phyloP scores from a whole-genome alignment of 129 eudicot species.

The Dittrichia graveolens region DNA sequence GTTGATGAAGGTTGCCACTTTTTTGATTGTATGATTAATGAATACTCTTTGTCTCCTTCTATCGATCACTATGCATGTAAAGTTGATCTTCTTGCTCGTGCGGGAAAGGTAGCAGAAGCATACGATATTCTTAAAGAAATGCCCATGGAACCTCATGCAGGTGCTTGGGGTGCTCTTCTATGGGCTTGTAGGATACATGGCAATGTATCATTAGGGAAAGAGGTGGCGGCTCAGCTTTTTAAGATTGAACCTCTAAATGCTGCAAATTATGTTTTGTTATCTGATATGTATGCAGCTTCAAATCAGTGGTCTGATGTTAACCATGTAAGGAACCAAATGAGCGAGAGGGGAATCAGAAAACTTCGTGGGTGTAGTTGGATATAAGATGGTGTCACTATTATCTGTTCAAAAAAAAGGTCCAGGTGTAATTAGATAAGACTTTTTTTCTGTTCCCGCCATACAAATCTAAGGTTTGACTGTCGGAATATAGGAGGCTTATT shows the following conservation, averaged over 20 bases:
- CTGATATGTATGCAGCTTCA: conserved; percentile 70
- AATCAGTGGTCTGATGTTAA: conserved; percentile 69
- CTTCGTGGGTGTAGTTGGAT: conserved; percentile 59
- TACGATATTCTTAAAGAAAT: conserved; percentile 49
- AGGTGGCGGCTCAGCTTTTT: conserved; percentile 53
- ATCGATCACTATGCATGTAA: conserved; percentile 70
- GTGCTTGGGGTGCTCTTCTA: conserved; percentile 87
- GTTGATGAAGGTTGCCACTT: conserved; percentile 59
- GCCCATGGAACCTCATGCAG: conserved; percentile 53
- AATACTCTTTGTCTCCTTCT: conserved; percentile 47
- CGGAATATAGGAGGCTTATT: no score
- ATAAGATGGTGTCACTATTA: background rate
- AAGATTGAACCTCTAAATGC: conserved; percentile 62
- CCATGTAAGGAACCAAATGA: conserved; percentile 55
- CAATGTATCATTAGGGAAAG: conserved; percentile 55
- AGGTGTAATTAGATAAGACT: no score
- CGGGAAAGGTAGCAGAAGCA: conserved; percentile 60
- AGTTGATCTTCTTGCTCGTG: conserved; percentile 66
- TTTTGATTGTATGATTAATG: conserved; percentile 44
- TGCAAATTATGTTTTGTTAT: conserved; percentile 67
- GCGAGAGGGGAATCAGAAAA: conserved; percentile 55
- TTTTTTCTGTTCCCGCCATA: no score
- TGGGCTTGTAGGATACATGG: conserved; percentile 70
- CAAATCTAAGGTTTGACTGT: no score
- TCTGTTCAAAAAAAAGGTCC: no score